These are phyloP conservation scores for Pyropia haitanensis DNA, from an alignment of 23 red algal genomes.

Conservation along the genomic window DNA sequence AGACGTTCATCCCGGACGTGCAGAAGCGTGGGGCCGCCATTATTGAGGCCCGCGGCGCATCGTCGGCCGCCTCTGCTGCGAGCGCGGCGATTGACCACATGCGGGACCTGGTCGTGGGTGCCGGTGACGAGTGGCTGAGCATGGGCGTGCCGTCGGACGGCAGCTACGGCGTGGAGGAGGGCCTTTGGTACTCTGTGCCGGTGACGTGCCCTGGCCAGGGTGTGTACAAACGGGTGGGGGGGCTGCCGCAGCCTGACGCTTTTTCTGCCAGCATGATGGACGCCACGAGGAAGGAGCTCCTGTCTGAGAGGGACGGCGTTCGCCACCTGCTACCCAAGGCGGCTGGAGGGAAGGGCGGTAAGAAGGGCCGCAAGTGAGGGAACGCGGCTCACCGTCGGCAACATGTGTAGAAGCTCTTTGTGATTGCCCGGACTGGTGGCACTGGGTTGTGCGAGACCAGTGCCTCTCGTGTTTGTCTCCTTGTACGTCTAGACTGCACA, in stretches of 20 bases:
- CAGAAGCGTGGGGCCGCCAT: slow-evolving; percentile 97
- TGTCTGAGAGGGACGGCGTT: slow-evolving; percentile 95
- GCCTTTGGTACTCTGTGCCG: slow-evolving; percentile 93
- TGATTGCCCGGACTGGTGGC: too few species aligned
- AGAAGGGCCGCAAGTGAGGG: slow-evolving; percentile 1
- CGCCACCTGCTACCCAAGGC: slow-evolving; percentile 65
- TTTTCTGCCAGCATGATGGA: slow-evolving; percentile 93
- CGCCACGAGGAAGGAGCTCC: slow-evolving; percentile 71
- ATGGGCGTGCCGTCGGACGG: slow-evolving; percentile 74
- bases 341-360: slow-evolving; percentile 2
- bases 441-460: too few species aligned
- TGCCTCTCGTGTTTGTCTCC: too few species aligned
- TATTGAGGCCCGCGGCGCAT: slow-evolving; percentile 76
- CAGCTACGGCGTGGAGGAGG: slow-evolving; percentile 74
- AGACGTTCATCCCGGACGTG: slow-evolving; percentile 84
- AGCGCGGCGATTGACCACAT: slow-evolving; percentile 84
- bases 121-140: slow-evolving; percentile 70
- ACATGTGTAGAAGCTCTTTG: too few species aligned
- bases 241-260: slow-evolving; percentile 63
- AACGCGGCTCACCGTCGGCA: too few species aligned
- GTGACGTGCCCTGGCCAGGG: slow-evolving; percentile 67
- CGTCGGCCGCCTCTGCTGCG: slow-evolving; percentile 79
- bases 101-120: slow-evolving; percentile 68
- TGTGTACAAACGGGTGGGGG: slow-evolving; percentile 50
- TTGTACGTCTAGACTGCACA: too few species aligned